phyloP scores from a whole-genome alignment of 352 stramenopile species.

The Globisporangium irregulare region DNA sequence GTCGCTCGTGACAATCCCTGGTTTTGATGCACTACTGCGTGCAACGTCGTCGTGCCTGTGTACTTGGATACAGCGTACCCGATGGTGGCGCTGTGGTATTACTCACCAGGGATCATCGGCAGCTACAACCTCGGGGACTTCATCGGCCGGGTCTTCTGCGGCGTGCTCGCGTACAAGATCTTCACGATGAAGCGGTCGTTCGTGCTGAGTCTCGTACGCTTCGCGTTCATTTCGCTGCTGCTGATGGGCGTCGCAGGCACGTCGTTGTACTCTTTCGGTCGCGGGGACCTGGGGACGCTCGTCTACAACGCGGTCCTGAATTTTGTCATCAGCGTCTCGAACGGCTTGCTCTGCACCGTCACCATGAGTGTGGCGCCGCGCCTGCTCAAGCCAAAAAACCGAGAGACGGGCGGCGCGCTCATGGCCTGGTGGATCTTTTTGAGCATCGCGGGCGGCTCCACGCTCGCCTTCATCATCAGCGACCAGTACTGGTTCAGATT shows the following conservation, averaged over 20 bases:
- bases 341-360: slow-evolving; percentile 56
- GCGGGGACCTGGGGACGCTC: slow-evolving; percentile 26
- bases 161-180: slow-evolving; percentile 46
- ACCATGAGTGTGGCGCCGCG: slow-evolving; percentile 56
- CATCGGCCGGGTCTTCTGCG: slow-evolving; percentile 46
- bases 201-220: slow-evolving; percentile 34
- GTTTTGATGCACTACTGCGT: slow-evolving; percentile 44
- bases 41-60: slow-evolving; percentile 25
- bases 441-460: slow-evolving; percentile 43
- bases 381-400: slow-evolving; percentile 50
- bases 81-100: slow-evolving; percentile 40
- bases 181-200: slow-evolving; percentile 52
- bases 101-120: slow-evolving; percentile 47
- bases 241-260: slow-evolving; percentile 49
- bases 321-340: slow-evolving; percentile 46
- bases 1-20: slow-evolving; percentile 46
- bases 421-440: slow-evolving; percentile 63
- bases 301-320: slow-evolving; percentile 47
- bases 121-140: slow-evolving; percentile 68
- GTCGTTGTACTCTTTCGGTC: slow-evolving; percentile 51
- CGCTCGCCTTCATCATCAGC: slow-evolving; percentile 49
- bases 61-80: slow-evolving; percentile 22
- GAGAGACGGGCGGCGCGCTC: slow-evolving; percentile 49
- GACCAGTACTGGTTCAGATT: slow-evolving; percentile 44
- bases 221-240: slow-evolving; percentile 56